A percentile compares a stretch with the other conserved stretches of the same genome.
phyloP scores from a whole-genome alignment of 2,329 filamentous ascomycete genomes.

The Talaromyces sp. region DNA sequence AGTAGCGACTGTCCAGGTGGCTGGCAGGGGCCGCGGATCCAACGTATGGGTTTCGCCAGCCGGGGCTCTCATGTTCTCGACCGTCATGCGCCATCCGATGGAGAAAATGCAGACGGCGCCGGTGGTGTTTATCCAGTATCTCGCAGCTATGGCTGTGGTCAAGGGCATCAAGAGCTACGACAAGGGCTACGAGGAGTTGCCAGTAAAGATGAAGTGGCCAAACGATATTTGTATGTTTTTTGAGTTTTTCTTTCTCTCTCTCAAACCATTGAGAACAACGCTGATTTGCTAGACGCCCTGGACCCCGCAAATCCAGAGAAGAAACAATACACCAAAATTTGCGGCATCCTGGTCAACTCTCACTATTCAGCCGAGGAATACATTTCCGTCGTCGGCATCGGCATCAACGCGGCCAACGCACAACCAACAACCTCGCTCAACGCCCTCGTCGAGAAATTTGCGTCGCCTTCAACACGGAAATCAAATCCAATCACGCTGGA shows the following conservation, averaged over 20 bases:
- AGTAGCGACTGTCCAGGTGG: conserved; percentile 79
- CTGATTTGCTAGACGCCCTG: conserved; percentile 50
- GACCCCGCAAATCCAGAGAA: conserved; percentile 52
- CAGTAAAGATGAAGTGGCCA: conserved; percentile 91
- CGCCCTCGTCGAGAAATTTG: conserved; percentile 52
- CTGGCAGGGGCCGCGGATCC: conserved; percentile 77
- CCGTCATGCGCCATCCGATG: conserved; percentile 75
- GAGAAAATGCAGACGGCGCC: conserved; percentile 66
- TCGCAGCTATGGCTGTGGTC: conserved; percentile 81
- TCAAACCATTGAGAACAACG: neutral
- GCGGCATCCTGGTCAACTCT: conserved; percentile 87
- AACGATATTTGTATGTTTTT: conserved; percentile 73
- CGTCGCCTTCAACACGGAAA: conserved; percentile 28
- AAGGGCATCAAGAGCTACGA: conserved; percentile 78
- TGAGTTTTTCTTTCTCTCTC: neutral
- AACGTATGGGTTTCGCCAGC: conserved; percentile 95
- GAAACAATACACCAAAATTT: conserved; percentile 73
- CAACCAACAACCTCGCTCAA: conserved; percentile 84
- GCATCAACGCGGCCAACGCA: conserved; percentile 77
- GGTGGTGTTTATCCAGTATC: conserved; percentile 89
- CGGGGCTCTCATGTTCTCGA: conserved; percentile 81
- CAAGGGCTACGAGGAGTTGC: conserved; percentile 64
- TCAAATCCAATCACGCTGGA: conserved; percentile 62
- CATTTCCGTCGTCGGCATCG: conserved; percentile 78
- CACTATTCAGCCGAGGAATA: conserved; percentile 71